Base-by-base conservation (phyloP, 176 grass and related monocot species). In the Cymbopogon citratus region DNA sequence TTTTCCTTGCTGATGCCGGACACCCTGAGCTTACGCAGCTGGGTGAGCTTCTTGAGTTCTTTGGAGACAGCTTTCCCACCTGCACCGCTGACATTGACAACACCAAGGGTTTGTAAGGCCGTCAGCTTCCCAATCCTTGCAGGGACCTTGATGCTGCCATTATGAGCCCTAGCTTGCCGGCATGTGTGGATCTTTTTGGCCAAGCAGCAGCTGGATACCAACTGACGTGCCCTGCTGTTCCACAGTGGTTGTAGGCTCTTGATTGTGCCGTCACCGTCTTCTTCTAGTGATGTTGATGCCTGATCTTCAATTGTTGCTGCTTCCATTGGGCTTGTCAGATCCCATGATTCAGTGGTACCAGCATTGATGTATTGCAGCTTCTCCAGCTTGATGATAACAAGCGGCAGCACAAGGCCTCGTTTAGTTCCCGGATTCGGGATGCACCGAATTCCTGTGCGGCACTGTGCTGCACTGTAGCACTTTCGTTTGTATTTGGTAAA, bases 291-390 rank as follows among this genome's bases (percentile, higher is more conserved):
- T 46, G 44, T 46, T 46, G 44, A 46, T 46, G 44, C 13, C 44
- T 4, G 4, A 13, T 46, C 44, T 46, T 49, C 46, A 49, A 13
- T 18, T 49, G 46, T n/a, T n/a, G n/a, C 14, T 49, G 46, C 46
- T 49, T 49, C 14, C 18, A 15, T 3, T 49, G 14, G 46, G 46
- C 46, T 49, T 49, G 46, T 49, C 46, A 24, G 1, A 60, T 24
- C 19, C n/a, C 9, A 24, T 16, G 27, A 2, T 7, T 4, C 19
- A 21, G 1, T 39, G 4, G 19, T 41, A 9, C 71, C 71, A 1
- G 81, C 1, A 67, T 73, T 63, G 0, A 84, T 9, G 12, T 69
- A 84, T 49, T 76, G 82, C 24, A 84, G 46, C 48, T 84, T 84
- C 4, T 68, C 0, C 0, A 84, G 73, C 8, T 69, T 84, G 0